Percentiles rank a stretch among this genome's conserved stretches.
phyloP scores from a whole-genome alignment of 2,329 filamentous ascomycete species.

The Colletotrichum nymphaeae region DNA sequence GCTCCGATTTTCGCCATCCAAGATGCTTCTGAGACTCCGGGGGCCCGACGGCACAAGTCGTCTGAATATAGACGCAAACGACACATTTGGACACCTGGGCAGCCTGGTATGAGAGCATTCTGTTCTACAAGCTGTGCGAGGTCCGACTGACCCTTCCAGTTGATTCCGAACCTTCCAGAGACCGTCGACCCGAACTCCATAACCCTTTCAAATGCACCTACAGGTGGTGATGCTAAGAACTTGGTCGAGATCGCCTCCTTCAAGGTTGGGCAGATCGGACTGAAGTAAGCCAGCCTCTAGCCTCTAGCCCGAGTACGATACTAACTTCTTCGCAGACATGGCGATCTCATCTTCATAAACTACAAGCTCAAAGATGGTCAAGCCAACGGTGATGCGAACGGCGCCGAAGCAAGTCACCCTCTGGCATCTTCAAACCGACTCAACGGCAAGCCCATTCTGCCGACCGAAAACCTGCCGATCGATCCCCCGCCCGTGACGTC shows the following conservation, averaged over 20 bases:
- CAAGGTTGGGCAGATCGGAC: conserved; percentile 68
- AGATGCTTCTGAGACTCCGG: conserved; percentile 87
- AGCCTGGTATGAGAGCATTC: conserved; percentile 54
- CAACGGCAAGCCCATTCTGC: conserved; percentile 80
- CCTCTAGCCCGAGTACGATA: neutral
- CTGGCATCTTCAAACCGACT: conserved; percentile 71
- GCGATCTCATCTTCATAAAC: conserved; percentile 88
- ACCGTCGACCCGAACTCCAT: conserved; percentile 72
- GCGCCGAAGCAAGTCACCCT: conserved; percentile 43
- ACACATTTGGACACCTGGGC: conserved; percentile 76
- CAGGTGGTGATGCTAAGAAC: conserved; percentile 67
- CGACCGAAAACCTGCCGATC: conserved; percentile 75
- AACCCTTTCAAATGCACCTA: conserved; percentile 71
- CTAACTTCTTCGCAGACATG: conserved; percentile 70
- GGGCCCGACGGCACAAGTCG: conserved; percentile 94
- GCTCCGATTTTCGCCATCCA: conserved; percentile 38
- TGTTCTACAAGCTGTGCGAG: conserved; percentile 22
- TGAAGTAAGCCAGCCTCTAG: conserved; percentile 58
- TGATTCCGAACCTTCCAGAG: conserved; percentile 68
- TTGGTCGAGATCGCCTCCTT: conserved; percentile 68
- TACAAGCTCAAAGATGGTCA: conserved; percentile 73
- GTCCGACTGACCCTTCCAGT: conserved; percentile 49
- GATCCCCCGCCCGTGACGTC: conserved; percentile 65
- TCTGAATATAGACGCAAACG: conserved; percentile 78
- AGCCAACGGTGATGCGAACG: conserved; percentile 48